Conservation (phyloP, 176 grass and related monocot species). For the Aegilops longissima region DNA sequence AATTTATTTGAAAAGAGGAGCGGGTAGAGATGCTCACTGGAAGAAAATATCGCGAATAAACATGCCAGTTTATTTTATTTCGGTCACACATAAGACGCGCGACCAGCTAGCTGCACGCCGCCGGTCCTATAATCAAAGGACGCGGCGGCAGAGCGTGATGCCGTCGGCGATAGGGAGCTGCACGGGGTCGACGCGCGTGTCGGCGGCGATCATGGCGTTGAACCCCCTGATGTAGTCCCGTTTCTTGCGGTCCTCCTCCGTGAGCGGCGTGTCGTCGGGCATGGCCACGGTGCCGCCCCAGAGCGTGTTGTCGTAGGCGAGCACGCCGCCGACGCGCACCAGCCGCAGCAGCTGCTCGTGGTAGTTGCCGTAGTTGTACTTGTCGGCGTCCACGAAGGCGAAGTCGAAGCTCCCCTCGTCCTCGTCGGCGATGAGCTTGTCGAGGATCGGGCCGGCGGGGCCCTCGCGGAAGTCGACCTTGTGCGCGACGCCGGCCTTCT, state of each 20-base stretch:
- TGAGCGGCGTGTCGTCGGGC: slow-evolving; percentile 40
- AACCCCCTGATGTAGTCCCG: slow-evolving; percentile 29
- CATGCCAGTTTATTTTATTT: neutral
- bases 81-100: neutral
- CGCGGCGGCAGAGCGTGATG: slow-evolving; percentile 59
- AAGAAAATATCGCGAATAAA: too few relatives aligned
- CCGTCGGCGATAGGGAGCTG: slow-evolving; percentile 62
- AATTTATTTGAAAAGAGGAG: too few relatives aligned
- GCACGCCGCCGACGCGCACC: slow-evolving; percentile 59
- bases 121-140: slow-evolving; percentile 10
- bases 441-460: slow-evolving; percentile 24
- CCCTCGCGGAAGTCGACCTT: slow-evolving; percentile 71
- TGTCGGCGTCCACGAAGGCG: slow-evolving; percentile 76
- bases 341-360: slow-evolving; percentile 54
- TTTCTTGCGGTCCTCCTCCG: neutral
- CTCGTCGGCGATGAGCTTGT: slow-evolving; percentile 24
- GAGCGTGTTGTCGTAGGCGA: slow-evolving; percentile 84
- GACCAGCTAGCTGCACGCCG: too few relatives aligned
- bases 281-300: slow-evolving; percentile 48
- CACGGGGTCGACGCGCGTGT: slow-evolving; percentile 46
- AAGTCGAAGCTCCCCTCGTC: slow-evolving; percentile 64
- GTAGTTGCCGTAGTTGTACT: slow-evolving; percentile 53
- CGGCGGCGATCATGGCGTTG: slow-evolving; percentile 45
- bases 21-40: too few relatives aligned
- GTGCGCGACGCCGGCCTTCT: slow-evolving; percentile 53